A percentile compares a stretch with the other conserved stretches of the same genome.
These are phyloP conservation scores for Elymus sibiricus DNA, from an alignment of 176 grass and related monocot genomes.

Conservation along the genomic window DNA sequence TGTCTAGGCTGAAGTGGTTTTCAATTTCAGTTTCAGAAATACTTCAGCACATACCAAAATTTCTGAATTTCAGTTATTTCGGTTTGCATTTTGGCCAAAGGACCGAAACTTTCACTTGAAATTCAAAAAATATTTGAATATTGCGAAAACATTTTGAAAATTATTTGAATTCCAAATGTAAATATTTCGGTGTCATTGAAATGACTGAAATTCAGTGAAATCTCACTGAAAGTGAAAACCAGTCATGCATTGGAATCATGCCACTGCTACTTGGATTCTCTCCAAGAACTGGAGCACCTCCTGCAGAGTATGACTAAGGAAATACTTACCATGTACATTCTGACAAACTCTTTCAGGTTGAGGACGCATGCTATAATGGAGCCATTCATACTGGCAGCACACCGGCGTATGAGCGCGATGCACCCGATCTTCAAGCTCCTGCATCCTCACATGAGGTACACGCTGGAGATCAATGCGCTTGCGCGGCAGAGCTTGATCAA, in stretches of 20 bases:
- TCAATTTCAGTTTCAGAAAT: too few species aligned
- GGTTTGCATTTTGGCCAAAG: too few species aligned
- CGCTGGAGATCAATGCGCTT: conserved; percentile 93
- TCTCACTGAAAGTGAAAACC: too few species aligned
- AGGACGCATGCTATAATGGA: conserved; percentile 92
- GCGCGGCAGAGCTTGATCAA: conserved; percentile 95
- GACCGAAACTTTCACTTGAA: too few species aligned
- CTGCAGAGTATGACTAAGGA: neutral
- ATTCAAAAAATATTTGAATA: too few species aligned
- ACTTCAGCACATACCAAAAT: too few species aligned
- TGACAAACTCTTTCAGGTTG: conserved; percentile 52
- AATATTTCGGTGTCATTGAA: too few species aligned
- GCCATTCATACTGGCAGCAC: conserved; percentile 92
- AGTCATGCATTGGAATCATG: neutral
- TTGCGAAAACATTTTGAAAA: too few species aligned
- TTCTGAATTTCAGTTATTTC: too few species aligned
- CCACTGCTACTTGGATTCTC: neutral
- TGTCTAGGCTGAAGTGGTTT: neutral
- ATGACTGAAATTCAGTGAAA: too few species aligned
- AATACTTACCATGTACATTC: neutral
- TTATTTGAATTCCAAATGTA: too few species aligned
- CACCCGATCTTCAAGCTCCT: conserved; percentile 95
- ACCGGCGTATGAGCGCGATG: conserved; percentile 82
- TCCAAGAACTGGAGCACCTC: neutral
- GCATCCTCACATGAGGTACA: conserved; percentile 93